Conservation (phyloP, 148 eudicot genomes). For the Mesembryanthemum crystallinum region DNA sequence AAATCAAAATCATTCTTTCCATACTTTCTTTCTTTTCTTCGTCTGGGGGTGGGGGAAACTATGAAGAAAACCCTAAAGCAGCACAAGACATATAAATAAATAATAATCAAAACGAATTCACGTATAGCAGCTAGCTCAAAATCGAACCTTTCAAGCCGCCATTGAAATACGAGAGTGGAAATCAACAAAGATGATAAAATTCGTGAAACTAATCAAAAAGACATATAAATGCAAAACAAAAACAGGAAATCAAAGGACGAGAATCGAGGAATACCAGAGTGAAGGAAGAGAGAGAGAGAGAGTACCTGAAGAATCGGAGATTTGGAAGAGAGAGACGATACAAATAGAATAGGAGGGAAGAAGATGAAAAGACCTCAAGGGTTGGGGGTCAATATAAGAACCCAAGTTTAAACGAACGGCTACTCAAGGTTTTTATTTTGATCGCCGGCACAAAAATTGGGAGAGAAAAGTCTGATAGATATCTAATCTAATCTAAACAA, state of each 20-base stretch:
- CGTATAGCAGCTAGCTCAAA: conserved; percentile 19
- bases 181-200: not conserved
- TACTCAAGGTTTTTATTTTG: not conserved
- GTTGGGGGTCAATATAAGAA: not conserved
- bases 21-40: not conserved
- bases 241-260: not conserved
- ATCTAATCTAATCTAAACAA: no score
- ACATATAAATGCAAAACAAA: not conserved
- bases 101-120: not conserved
- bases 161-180: not conserved
- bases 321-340: not conserved
- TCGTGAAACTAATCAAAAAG: conserved; percentile 1
- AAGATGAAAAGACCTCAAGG: not conserved
- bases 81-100: not conserved
- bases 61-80: conserved; percentile 15
- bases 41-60: not conserved
- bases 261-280: not conserved
- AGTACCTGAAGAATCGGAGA: conserved; percentile 25
- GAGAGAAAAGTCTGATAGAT: no score
- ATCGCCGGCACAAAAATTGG: not conserved
- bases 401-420: conserved; percentile 8
- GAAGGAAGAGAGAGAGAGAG: not conserved
- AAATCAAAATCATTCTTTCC: not conserved
- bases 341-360: not conserved
- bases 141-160: conserved; percentile 5